Evolutionary conservation across 306 rosid species (phyloP).

Genomic region (Acacia melanoxylon): DNA sequence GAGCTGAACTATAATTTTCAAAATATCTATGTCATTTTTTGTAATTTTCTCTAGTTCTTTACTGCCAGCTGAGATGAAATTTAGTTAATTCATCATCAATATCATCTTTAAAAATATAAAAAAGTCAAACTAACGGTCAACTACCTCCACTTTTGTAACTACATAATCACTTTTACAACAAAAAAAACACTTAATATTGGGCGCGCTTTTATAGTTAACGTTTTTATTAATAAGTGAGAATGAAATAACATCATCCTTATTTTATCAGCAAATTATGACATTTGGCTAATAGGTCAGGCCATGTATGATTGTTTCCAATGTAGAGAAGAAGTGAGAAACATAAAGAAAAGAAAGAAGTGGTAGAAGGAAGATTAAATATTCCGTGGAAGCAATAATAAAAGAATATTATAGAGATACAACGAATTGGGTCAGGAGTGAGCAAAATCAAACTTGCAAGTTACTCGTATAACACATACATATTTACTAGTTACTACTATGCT

Average conservation of each 20-base stretch:
- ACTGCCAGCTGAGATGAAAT: too few species aligned
- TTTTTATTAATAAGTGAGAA: neutral
- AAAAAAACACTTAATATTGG: too few species aligned
- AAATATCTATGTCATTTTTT: too few species aligned
- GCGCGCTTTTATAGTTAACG: fast-evolving
- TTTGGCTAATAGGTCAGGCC: neutral
- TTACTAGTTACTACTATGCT: too few species aligned
- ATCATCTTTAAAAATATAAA: too few species aligned
- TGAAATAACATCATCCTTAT: too few species aligned
- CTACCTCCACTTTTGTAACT: too few species aligned
- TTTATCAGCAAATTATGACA: neutral
- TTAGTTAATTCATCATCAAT: too few species aligned
- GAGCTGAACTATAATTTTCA: too few species aligned
- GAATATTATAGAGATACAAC: constrained; percentile 1
- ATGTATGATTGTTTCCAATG: neutral
- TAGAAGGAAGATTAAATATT: neutral
- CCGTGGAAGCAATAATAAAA: neutral
- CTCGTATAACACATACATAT: neutral
- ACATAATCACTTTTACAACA: too few species aligned
- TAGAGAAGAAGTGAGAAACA: neutral
- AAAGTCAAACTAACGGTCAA: too few species aligned
- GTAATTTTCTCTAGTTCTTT: too few species aligned
- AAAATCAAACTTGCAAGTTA: neutral
- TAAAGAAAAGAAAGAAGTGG: neutral
- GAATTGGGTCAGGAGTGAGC: neutral